Evolutionary conservation across 1,139 yeast species (phyloP).

Genomic region (Diutina sp.): DNA sequence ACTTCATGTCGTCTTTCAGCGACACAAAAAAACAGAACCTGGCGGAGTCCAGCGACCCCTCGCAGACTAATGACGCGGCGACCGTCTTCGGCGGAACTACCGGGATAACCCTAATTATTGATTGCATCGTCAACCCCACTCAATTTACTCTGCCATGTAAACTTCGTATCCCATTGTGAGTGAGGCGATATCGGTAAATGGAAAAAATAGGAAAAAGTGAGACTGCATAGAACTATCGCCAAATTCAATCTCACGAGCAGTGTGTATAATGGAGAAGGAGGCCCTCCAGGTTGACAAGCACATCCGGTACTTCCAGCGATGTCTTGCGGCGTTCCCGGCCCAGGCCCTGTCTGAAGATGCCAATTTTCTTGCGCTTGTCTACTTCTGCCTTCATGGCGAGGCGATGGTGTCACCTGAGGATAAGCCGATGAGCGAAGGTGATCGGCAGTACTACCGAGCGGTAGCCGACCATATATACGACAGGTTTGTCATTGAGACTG

Average conservation of each 20-base stretch:
- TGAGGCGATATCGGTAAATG: no score
- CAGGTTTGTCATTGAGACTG: slow-evolving; percentile 18
- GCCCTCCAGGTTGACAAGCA: slow-evolving; percentile 21
- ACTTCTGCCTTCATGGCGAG: slow-evolving; percentile 43
- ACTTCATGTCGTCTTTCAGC: background rate
- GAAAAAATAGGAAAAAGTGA: background rate
- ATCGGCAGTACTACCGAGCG: slow-evolving; percentile 14
- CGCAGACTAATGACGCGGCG: background rate
- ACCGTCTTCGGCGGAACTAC: background rate
- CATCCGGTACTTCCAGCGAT: slow-evolving; percentile 35
- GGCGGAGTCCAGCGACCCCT: no score
- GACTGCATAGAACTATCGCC: background rate
- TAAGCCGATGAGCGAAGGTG: slow-evolving; percentile 6
- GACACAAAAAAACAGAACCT: no score
- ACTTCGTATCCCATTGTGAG: no score
- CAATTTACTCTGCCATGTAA: no score
- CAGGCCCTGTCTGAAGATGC: slow-evolving; percentile 47
- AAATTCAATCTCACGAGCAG: background rate
- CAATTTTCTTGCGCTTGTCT: slow-evolving; percentile 49
- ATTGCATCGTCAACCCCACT: background rate
- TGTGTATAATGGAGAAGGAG: slow-evolving; percentile 2
- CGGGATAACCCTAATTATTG: background rate
- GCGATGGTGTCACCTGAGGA: slow-evolving; percentile 11
- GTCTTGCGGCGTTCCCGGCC: slow-evolving; percentile 38
- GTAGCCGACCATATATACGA: slow-evolving; percentile 31